A percentile compares a stretch with the other conserved stretches of the same genome.
Evolutionary conservation across 2,329 filamentous ascomycete genomes (phyloP).

Genomic region (Chaetoscypha palmicola): DNA sequence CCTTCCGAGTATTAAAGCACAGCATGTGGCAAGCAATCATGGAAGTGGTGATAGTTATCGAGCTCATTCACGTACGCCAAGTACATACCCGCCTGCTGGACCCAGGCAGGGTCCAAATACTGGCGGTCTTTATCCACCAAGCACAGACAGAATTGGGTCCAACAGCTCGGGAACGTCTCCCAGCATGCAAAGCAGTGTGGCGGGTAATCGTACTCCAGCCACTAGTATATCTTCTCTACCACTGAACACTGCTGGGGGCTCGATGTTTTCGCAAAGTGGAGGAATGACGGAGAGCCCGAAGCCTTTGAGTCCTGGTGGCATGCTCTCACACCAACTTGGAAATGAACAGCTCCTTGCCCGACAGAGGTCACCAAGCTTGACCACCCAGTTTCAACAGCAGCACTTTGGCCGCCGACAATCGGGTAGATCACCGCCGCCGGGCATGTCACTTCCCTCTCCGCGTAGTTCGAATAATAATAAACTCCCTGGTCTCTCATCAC

Average conservation of each 20-base stretch:
- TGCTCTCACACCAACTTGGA: conserved; percentile 42
- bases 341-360: conserved; percentile 47
- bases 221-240: conserved; percentile 45
- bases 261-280: conserved; percentile 60
- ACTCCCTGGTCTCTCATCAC: conserved; percentile 27
- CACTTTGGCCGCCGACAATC: conserved; percentile 52
- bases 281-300: conserved; percentile 82
- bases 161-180: conserved; percentile 50
- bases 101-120: conserved; percentile 41
- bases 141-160: conserved; percentile 43
- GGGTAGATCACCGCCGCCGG: conserved; percentile 43
- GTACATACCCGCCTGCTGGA: conserved; percentile 70
- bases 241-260: conserved; percentile 35
- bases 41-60: conserved; percentile 31
- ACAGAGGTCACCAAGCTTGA: conserved; percentile 59
- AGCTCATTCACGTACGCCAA: conserved; percentile 59
- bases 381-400: conserved; percentile 58
- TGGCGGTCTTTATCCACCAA: conserved; percentile 56
- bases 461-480: conserved; percentile 27
- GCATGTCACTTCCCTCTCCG: conserved; percentile 28
- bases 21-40: conserved; percentile 52
- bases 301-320: conserved; percentile 59
- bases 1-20: conserved; percentile 67
- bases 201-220: conserved; percentile 40
- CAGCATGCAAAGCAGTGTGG: conserved; percentile 34